Conservation (phyloP, 805 yeast species). For the Candida nanaspora region DNA sequence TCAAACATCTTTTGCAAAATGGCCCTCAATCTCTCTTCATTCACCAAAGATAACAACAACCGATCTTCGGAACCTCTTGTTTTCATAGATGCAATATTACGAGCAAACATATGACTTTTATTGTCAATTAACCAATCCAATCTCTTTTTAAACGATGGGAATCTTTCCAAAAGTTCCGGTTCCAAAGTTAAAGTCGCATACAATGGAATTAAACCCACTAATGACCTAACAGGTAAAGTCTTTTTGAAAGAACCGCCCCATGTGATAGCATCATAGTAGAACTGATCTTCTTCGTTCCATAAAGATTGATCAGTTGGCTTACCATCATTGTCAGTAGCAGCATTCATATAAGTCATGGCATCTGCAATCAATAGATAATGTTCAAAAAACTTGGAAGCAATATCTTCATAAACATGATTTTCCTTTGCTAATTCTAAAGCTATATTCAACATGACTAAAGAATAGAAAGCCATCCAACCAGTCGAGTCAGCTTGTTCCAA, state of each 20-base stretch:
- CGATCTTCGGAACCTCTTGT: slow-evolving; percentile 78
- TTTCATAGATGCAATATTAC: slow-evolving; percentile 83
- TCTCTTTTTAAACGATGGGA: slow-evolving; percentile 78
- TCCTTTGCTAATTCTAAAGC: slow-evolving; percentile 84
- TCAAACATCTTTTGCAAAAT: slow-evolving; percentile 78
- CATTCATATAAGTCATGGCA: slow-evolving; percentile 72
- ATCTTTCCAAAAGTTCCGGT: slow-evolving; percentile 68
- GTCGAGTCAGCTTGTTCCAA: slow-evolving; percentile 93
- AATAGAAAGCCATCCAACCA: slow-evolving; percentile 96
- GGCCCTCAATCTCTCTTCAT: slow-evolving; percentile 68
- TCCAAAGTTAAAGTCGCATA: slow-evolving; percentile 86
- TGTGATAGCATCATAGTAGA: slow-evolving; percentile 84
- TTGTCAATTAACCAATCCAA: slow-evolving; percentile 78
- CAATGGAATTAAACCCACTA: slow-evolving; percentile 86
- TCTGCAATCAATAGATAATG: slow-evolving; percentile 88
- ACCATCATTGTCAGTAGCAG: slow-evolving; percentile 21
- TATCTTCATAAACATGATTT: slow-evolving; percentile 82
- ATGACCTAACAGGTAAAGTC: slow-evolving; percentile 76
- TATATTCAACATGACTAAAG: slow-evolving; percentile 85
- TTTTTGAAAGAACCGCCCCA: slow-evolving; percentile 66
- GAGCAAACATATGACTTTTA: slow-evolving; percentile 57
- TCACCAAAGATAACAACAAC: slow-evolving; percentile 69
- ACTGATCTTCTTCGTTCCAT: slow-evolving; percentile 87
- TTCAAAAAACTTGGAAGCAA: slow-evolving; percentile 90
- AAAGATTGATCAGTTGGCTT: slow-evolving; percentile 50